Conservation (phyloP, 2,329 filamentous ascomycete species). For the Penicillium glabrum region DNA sequence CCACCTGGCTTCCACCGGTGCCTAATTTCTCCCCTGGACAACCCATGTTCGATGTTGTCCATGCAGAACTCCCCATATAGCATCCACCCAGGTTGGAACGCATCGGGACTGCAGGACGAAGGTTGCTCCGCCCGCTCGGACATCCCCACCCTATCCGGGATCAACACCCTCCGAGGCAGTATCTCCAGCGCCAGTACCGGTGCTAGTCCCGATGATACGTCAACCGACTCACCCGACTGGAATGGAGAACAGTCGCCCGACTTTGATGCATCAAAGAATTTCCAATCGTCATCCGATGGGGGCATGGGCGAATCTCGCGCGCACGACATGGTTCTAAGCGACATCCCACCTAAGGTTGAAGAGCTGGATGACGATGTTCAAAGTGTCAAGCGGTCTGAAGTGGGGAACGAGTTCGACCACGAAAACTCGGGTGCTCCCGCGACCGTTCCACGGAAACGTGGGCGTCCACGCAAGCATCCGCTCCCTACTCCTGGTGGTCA, state of each 20-base stretch:
- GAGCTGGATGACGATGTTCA: constrained; percentile 49
- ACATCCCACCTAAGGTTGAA: constrained; percentile 54
- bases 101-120: constrained; percentile 22
- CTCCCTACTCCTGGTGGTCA: constrained; percentile 58
- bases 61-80: constrained; percentile 34
- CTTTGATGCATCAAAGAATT: constrained; percentile 21
- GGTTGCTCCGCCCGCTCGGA: constrained; percentile 24
- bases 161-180: constrained; percentile 30
- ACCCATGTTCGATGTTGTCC: constrained; percentile 38
- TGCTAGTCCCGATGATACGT: constrained; percentile 35
- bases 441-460: constrained; percentile 61
- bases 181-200: constrained; percentile 28
- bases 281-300: constrained; percentile 27
- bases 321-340: constrained; percentile 17
- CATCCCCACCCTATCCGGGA: constrained; percentile 25
- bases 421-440: constrained; percentile 31
- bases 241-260: constrained; percentile 22
- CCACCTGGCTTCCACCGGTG: neutral
- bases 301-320: constrained; percentile 9
- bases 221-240: constrained; percentile 33
- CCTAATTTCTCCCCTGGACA: neutral
- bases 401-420: constrained; percentile 22
- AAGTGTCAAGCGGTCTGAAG: constrained; percentile 31
- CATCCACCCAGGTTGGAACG: constrained; percentile 23
- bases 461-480: constrained; percentile 79